Evolutionary conservation across 371 early-diverging fungal genomes (phyloP).

Genomic region (Mucor irregularis): DNA sequence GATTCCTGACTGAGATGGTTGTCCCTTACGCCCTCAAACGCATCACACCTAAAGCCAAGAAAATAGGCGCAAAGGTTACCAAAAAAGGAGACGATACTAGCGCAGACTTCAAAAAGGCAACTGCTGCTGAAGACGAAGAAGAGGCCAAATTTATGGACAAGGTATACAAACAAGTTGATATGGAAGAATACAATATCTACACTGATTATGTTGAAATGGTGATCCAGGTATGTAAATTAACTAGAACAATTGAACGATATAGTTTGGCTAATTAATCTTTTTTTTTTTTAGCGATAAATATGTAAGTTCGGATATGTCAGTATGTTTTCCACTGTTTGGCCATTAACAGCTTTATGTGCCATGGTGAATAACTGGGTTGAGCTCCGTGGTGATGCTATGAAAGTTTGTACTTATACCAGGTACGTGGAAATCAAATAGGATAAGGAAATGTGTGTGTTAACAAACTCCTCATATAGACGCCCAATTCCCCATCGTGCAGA

Average conservation of each 20-base stretch:
- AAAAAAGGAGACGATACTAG: conserved; percentile 4
- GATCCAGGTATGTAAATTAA: conserved; percentile 59
- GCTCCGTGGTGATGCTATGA: conserved; percentile 85
- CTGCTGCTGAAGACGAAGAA: conserved; percentile 8
- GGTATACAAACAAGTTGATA: conserved; percentile 50
- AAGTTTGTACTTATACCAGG: conserved; percentile 77
- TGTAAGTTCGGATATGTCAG: conserved; percentile 86
- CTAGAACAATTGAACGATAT: too few species aligned
- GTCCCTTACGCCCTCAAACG: conserved; percentile 66
- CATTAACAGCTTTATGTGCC: conserved; percentile 77
- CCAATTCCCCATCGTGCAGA: conserved; percentile 80
- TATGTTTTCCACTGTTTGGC: conserved; percentile 86
- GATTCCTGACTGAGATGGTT: conserved; percentile 71
- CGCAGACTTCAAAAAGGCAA: neutral
- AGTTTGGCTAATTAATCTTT: neutral
- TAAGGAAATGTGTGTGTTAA: too few species aligned
- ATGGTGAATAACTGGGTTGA: conserved; percentile 89
- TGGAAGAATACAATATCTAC: conserved; percentile 80
- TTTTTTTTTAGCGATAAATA: neutral
- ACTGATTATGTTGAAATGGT: conserved; percentile 93
- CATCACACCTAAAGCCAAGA: conserved; percentile 43
- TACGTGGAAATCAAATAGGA: conserved; percentile 4
- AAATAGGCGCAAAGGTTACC: conserved; percentile 27
- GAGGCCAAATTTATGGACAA: conserved; percentile 53
- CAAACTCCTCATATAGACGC: conserved; percentile 42